phyloP scores from a whole-genome alignment of 2,329 filamentous ascomycete genomes.

The Macrophomina pseudophaseolina region DNA sequence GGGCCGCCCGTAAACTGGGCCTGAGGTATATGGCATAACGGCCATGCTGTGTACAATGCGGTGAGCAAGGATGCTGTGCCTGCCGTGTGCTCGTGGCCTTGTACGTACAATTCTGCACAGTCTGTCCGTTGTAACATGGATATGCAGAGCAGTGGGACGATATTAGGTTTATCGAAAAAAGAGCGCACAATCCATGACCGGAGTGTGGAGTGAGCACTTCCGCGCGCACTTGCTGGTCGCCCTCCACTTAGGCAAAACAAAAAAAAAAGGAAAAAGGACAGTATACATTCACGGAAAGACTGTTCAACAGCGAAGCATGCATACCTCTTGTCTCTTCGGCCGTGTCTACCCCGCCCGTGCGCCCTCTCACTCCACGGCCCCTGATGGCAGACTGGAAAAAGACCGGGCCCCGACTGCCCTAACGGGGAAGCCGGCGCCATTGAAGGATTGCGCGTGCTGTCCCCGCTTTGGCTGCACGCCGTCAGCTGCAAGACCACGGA shows the following conservation, averaged over 20 bases:
- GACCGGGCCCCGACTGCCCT: background rate
- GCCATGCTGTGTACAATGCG: background rate
- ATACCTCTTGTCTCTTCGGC: background rate
- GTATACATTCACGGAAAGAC: background rate
- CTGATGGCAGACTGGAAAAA: background rate
- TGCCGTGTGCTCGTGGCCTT: conserved; percentile 11
- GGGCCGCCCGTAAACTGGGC: background rate
- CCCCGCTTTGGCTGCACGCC: conserved; percentile 13
- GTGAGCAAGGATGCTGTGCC: background rate
- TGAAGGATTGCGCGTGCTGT: conserved; percentile 4
- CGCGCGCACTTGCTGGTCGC: background rate
- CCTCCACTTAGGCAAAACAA: background rate
- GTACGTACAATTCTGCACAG: background rate
- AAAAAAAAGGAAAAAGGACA: background rate
- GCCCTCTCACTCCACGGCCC: conserved; percentile 1
- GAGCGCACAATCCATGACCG: background rate
- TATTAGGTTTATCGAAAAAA: conserved; percentile 7
- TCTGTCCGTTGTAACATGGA: conserved; percentile 5
- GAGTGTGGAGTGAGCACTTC: background rate
- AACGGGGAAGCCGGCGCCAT: conserved; percentile 3
- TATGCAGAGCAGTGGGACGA: conserved; percentile 6
- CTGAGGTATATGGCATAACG: conserved; percentile 7
- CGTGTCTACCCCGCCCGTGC: conserved; percentile 1
- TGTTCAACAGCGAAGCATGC: background rate
- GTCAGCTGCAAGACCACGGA: background rate